These are phyloP conservation scores for Biancaea sappan DNA, from an alignment of 306 rosid genomes.

Conservation along the genomic window DNA sequence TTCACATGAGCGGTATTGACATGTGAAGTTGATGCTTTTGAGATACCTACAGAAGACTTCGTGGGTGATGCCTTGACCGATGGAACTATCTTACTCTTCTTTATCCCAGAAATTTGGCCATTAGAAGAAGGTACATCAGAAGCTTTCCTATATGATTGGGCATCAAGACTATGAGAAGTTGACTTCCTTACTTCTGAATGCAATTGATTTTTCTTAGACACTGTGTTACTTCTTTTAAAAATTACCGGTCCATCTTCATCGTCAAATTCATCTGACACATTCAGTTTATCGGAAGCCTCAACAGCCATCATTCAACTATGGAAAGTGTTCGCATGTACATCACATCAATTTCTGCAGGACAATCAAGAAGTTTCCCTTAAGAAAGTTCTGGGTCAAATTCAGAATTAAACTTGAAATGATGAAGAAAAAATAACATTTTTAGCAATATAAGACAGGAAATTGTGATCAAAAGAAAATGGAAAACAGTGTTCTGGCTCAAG, in stretches of 20 bases:
- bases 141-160: slow-evolving; percentile 31
- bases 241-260: slow-evolving; percentile 35
- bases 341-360: slow-evolving; percentile 33
- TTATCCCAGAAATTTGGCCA: slow-evolving; percentile 43
- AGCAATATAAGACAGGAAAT: not conserved
- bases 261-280: slow-evolving; percentile 13
- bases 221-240: slow-evolving; percentile 32
- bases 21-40: slow-evolving; percentile 32
- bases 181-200: slow-evolving; percentile 41
- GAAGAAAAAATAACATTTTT: slow-evolving; percentile 9
- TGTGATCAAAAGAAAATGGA: slow-evolving; percentile 11
- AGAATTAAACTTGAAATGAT: slow-evolving; percentile 1
- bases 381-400: slow-evolving; percentile 1
- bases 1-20: slow-evolving; percentile 25
- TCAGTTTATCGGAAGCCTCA: slow-evolving; percentile 47
- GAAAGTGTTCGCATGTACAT: slow-evolving; percentile 34
- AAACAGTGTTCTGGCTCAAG: slow-evolving; percentile 19
- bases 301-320: slow-evolving; percentile 48
- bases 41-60: slow-evolving; percentile 33
- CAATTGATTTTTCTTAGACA: slow-evolving; percentile 39
- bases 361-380: slow-evolving; percentile 19
- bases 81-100: slow-evolving; percentile 29
- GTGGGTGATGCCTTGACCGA: slow-evolving; percentile 26
- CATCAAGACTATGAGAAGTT: slow-evolving; percentile 34
- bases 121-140: slow-evolving; percentile 41